Evolutionary conservation across 495 filamentous ascomycete genomes (phyloP), one percentile per base, ranked within the genome.

Genomic region (Diplogelasinospora grovesii): DNA sequence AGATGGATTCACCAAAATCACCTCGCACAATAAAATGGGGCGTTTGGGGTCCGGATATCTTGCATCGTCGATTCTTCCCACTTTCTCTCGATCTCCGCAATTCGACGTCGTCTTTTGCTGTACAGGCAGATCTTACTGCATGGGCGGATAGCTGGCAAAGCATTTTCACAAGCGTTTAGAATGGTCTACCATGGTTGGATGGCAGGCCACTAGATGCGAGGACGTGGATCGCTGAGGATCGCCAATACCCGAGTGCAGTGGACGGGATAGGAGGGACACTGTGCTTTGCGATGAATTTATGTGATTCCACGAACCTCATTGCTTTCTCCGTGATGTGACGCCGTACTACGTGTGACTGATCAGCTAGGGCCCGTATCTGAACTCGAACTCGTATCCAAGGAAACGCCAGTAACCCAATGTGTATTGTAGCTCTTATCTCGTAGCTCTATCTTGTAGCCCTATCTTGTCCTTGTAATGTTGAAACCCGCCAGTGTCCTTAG

Each of bases 21-120:
- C 65, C 61, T 59, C 56, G 45, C 41, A 46, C 42, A 42, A 60
- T 53, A 58, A 65, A 58, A 60, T 56, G 50, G 45, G 59, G 73
- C 70, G 70, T 74, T 77, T 70, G 75, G 77, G 81, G 79, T 89
- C 83, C 83, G 84, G 85, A 88, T 86, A 87, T 86, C 82, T 84
- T 78, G 77, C 78, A 80, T 77, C 70, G 73, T 69, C 60, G 59
- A 64, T 65, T 57, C 53, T 59, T 52, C 49, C 48, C 47, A 54
- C 50, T 57, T 63, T 56, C 48, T 58, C 39, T 59, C 50, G 55
- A 48, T 52, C 54, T 60, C 37, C 56, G 52, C 65, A 57, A 49
- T 43, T 48, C 39, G 49, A 49, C 49, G 24, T 41, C 43, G 37
- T 52, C 44, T 49, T 54, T 55, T 49, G 45, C 50, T 57, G 54